These are phyloP conservation scores for Starmera pachycereana DNA, from an alignment of 805 yeast species.

Conservation along the genomic window DNA sequence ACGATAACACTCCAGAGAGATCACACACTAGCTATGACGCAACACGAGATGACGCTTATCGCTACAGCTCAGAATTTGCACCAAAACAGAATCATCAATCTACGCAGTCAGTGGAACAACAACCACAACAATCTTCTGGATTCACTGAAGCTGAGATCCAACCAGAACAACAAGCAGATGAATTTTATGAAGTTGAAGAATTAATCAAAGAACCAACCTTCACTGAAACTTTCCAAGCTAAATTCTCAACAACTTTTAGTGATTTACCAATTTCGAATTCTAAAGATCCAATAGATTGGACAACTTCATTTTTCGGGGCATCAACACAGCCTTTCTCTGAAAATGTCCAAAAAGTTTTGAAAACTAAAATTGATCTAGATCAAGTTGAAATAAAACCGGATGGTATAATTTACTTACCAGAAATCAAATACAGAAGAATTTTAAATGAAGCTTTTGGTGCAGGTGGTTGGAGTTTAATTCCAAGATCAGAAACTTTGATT, in stretches of 20 bases:
- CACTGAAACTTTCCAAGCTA: constrained; percentile 6
- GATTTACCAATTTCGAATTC: constrained; percentile 9
- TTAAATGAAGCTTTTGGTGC: constrained; percentile 92
- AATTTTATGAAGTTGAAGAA: neutral
- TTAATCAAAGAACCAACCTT: neutral
- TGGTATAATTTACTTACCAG: constrained; percentile 86
- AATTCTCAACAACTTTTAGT: constrained; percentile 12
- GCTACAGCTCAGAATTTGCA: neutral
- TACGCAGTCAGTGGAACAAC: too few relatives aligned
- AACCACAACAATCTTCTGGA: too few relatives aligned
- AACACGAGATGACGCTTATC: neutral
- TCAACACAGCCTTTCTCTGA: constrained; percentile 69
- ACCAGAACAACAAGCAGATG: too few relatives aligned
- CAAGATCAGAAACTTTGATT: constrained; percentile 75
- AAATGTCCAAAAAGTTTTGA: constrained; percentile 47
- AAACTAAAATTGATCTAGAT: constrained; percentile 48
- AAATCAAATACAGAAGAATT: constrained; percentile 87
- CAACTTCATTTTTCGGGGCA: constrained; percentile 77
- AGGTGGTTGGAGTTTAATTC: constrained; percentile 98
- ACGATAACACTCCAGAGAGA: neutral
- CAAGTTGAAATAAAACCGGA: constrained; percentile 96
- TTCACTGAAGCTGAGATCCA: too few relatives aligned
- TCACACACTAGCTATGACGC: neutral
- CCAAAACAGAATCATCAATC: neutral
- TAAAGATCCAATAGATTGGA: constrained; percentile 49